phyloP scores from a whole-genome alignment of 371 early-diverging fungal genomes.

The Dichotomocladium elegans region DNA sequence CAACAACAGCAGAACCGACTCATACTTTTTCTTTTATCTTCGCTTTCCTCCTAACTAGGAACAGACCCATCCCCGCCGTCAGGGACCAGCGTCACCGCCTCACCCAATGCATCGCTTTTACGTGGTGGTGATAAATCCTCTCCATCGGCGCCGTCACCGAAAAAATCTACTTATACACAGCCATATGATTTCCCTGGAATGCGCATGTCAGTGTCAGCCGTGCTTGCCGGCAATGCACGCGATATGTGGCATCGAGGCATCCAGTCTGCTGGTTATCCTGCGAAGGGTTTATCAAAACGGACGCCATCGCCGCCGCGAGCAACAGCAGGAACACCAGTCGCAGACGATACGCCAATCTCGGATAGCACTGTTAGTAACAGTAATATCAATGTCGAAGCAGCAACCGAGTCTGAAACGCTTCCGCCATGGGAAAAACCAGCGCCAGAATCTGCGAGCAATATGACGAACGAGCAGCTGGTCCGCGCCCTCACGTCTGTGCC shows the following conservation, averaged over 20 bases:
- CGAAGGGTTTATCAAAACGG: neutral
- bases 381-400: neutral
- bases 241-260: neutral
- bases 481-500: slow-evolving; percentile 33
- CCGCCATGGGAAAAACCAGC: neutral
- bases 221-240: slow-evolving; percentile 5
- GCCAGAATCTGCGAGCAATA: neutral
- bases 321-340: neutral
- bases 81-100: too few relatives aligned
- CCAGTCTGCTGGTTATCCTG: neutral
- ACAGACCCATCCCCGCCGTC: too few relatives aligned
- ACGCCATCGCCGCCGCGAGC: neutral
- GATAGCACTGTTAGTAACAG: neutral
- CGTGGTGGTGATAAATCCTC: too few relatives aligned
- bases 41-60: too few relatives aligned
- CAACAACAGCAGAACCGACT: too few relatives aligned
- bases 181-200: too few relatives aligned
- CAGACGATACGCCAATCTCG: too few relatives aligned
- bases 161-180: too few relatives aligned
- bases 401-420: neutral
- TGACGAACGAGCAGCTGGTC: slow-evolving; percentile 38
- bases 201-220: slow-evolving; percentile 18
- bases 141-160: too few relatives aligned
- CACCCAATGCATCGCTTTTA: too few relatives aligned
- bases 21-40: too few relatives aligned